Evolutionary conservation across 768 basidiomycete genomes (phyloP), one percentile per base, ranked within the genome.

Genomic region (Boletus rubroflammeus): DNA sequence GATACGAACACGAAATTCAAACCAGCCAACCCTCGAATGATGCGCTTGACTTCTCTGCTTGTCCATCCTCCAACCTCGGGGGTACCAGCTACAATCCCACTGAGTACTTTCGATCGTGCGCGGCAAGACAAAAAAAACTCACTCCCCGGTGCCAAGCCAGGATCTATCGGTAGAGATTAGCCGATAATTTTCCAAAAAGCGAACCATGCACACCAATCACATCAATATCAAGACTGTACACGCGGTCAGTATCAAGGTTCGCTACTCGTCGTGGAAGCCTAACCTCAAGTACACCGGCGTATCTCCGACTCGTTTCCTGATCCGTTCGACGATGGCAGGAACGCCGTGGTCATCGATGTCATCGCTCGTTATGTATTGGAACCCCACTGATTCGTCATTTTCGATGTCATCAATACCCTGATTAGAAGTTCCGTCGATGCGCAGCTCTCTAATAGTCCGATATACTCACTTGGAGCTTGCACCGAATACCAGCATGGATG

Each of bases 51-150:
- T 70, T 92, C 90, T 45, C 90, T 81, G 19, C 82, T 85, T 3
- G 90, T 90, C 89, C 88, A 91, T 13, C 90, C 90, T 31, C 90
- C 90, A 2, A 85, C 77, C 67, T 93, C 90, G 14, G 90, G 90
- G 1, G 90, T 92, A 14, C 90, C 89, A 53, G 91, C 86, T 90
- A 63, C 5, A 39, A 44, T 55, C 15, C 6, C 10, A 14, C 10
- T 56, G 23, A 51, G n/a, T 19, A 38, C 31, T 29, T 38, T 15
- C 19, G 13, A 48, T 32, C 25, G 29, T 26, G 14, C 39, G 17
- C 17, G 31, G 9, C 2, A 6, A 53, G n/a, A 19, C 25, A 6
- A 40, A 31, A 43, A 75, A 31, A 43, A 75, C 85, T 66, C 63
- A 88, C 86, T 89, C 7, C 82, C 90, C 44, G 90, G 90, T 31